Conservation (phyloP, 768 basidiomycete species). For the Rhizopogon vulgaris region DNA sequence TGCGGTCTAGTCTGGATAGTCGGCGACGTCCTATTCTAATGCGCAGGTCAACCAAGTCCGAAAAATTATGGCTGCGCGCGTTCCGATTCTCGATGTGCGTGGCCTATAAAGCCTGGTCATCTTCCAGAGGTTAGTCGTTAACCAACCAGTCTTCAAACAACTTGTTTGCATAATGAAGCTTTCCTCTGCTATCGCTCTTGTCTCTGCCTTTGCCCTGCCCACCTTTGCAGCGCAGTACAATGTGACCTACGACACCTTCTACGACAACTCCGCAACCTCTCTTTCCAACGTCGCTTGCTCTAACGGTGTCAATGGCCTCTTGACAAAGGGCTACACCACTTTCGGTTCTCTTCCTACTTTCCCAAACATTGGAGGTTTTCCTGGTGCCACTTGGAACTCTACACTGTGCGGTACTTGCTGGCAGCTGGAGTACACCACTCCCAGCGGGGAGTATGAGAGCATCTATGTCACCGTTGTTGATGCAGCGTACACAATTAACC, state of each 20-base stretch:
- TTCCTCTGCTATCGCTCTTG: constrained; percentile 2
- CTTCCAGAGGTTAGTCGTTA: not conserved
- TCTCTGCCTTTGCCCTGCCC: constrained; percentile 14
- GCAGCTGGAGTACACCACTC: constrained; percentile 42
- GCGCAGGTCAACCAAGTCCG: not conserved
- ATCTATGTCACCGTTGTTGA: constrained; percentile 51
- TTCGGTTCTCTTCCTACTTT: constrained; percentile 28
- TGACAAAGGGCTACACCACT: constrained; percentile 24
- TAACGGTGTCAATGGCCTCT: constrained; percentile 27
- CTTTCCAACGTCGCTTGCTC: constrained; percentile 30
- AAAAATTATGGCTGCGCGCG: not conserved
- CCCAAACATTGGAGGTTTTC: constrained; percentile 25
- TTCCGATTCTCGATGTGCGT: not conserved
- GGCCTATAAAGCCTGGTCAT: not conserved
- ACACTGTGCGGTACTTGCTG: constrained; percentile 55
- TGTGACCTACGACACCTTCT: constrained; percentile 28
- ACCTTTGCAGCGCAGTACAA: constrained; percentile 9
- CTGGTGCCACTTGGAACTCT: constrained; percentile 36
- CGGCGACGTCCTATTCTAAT: no score
- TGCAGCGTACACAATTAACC: constrained; percentile 35
- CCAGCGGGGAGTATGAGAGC: constrained; percentile 24
- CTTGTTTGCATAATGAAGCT: constrained; percentile 35
- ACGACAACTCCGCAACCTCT: constrained; percentile 22
- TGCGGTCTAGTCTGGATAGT: no score
- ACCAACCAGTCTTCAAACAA: not conserved